Base-by-base conservation (phyloP, 345 rosid genomes). In the Salix udensis region DNA sequence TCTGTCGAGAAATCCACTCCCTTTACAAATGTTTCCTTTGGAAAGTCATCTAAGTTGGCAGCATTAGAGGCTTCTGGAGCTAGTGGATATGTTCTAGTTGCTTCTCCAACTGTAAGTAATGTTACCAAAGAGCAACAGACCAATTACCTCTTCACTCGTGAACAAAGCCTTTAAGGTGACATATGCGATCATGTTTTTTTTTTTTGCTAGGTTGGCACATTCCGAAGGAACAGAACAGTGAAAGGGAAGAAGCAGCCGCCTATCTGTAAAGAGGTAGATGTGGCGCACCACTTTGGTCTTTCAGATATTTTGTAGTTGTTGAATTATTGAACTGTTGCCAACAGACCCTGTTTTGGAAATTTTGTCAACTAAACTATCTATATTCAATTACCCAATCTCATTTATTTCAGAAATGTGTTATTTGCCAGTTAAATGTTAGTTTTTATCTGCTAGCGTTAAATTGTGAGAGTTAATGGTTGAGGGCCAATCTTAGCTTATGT, bases 11-110 rank as follows among this genome's bases (percentile, higher is more conserved):
- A 88, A 79, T 70, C 76, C 24, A 80, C 78, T 73, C 98, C 98
- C 26, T 93, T 91, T 78, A 74, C 72, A 26, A 93, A 92, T 75
- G 69, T 72, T 31, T 83, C 91, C 39, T 90, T 87, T 65, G 87
- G 89, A 78, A 93, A 84, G 83, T 85, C 99, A 82, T 61, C 88
- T 28, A 96, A 86, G 86, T 78, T 96, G 81, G 92, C 81, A 13
- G 92, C 92, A 55, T 82, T 96, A 86, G 99, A 95, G 80, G 91
- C 92, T 69, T 88, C 98, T 68, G 97, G 97, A 74, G 74, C 88
- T 42, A 84, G 67, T 74, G 90, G 87, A 58, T 93, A 83, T 83
- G 94, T 87, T 71, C 85, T 93, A 61, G 91, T 96, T 78, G 79
- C 86, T 74, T 92, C 94, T 83, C 92, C 96, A 10, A 79, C 89